Percentiles rank a stretch among this genome's conserved stretches.
phyloP scores from a whole-genome alignment of 129 eudicot genomes.

The Helianthus annuus region HanXRQr2.0-SUNRISE NC_035448.2:30811561-30812060 shows the following conservation, averaged over 20 bases:
- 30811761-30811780: conserved; percentile 59
- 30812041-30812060: background rate
- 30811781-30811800: conserved; percentile 46
- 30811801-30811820: conserved; percentile 48
- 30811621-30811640: conserved; percentile 69
- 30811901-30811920: conserved; percentile 21
- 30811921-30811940: conserved; percentile 28
- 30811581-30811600: conserved; percentile 52
- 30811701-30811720: conserved; percentile 57
- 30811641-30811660: conserved; percentile 56
- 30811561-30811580: conserved; percentile 64
- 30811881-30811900: conserved; percentile 45
- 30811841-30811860: conserved; percentile 54
- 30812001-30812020: background rate
- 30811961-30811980: background rate
- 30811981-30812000: background rate
- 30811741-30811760: conserved; percentile 74
- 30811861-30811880: conserved; percentile 63
- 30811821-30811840: conserved; percentile 53
- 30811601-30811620: conserved; percentile 55
- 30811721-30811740: conserved; percentile 47
- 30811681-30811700: conserved; percentile 51
- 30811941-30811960: conserved; percentile 21
- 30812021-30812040: background rate
- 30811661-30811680: conserved; percentile 57